phyloP scores from a whole-genome alignment of 371 early-diverging fungal genomes.

The Mucor velutinosus region DNA sequence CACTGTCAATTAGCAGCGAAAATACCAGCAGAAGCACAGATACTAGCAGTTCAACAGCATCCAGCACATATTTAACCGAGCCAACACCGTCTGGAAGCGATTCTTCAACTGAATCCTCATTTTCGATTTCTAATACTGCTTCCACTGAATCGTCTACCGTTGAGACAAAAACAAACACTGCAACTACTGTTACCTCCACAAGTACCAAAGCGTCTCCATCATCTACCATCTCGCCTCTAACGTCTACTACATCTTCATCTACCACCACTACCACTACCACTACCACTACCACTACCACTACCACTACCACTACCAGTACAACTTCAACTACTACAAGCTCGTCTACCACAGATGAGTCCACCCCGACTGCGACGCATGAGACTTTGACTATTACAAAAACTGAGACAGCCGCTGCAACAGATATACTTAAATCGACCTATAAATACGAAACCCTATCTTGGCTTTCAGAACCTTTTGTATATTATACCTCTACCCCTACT shows the following conservation, averaged over 20 bases:
- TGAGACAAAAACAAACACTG: no score
- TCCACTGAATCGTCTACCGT: not conserved
- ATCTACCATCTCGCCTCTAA: not conserved
- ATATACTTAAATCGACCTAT: conserved; percentile 19
- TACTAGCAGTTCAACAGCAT: not conserved
- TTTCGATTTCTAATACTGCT: not conserved
- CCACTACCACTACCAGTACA: not conserved
- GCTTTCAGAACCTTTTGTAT: conserved; percentile 12
- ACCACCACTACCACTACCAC: not conserved
- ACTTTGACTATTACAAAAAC: not conserved
- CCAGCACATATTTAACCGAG: not conserved
- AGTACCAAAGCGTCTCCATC: not conserved
- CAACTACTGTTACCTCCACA: not conserved
- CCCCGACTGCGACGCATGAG: not conserved
- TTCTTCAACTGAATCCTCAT: not conserved
- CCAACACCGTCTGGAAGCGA: not conserved
- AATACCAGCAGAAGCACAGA: not conserved
- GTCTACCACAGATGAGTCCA: not conserved
- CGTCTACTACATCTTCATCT: not conserved
- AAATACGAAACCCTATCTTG: conserved; percentile 27
- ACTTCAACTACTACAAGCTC: not conserved
- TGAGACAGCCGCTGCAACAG: not conserved
- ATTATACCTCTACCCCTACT: not conserved
- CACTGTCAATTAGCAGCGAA: not conserved
- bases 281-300: not conserved